Evolutionary conservation across 108 stramenopile species (phyloP), one percentile per base, ranked within the genome.

Genomic region (Cylindrotheca closterium): DNA sequence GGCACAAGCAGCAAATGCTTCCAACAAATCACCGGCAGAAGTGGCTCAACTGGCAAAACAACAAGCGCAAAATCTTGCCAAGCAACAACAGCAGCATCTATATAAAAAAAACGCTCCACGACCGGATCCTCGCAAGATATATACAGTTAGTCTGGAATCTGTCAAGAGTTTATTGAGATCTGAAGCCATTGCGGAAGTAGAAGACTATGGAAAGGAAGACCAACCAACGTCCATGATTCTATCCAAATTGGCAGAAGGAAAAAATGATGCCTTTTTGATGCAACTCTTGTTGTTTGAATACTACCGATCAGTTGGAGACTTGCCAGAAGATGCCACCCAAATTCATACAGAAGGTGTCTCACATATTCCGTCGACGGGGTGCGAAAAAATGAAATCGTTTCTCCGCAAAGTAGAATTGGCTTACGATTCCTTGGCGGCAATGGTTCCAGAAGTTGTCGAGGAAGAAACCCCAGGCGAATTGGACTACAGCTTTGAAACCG

Each of bases 1-100:
- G 12, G 77, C 77, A 31, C 70, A 71, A 52, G 82, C 82, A 3
- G 82, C 82, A 18, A 76, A 33, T 37, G 74, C 82, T 19, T 70
- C 60, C 31, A 63, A 76, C 42, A 71, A 58, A 45, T 76, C 75
- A 21, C 82, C 82, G 30, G 74, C 82, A 0, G 82, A 75, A 60
- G 78, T 67, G 3, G 82, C 82, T 1, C 65, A 73, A 60, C 65
- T 72, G 4, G 82, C 82, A 4, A 71, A 70, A 34, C 71, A 70
- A 28, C 65, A 68, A 24, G 78, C 82, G 1, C 71, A 69, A 1
- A 58, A 30, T 37, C 51, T 81, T 45, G 51, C 56, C 25, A 48
- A 54, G 48, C 52, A 67, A 27, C 61, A 63, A n/a, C 57, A 63
- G 26, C 67, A 56, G 21, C 67, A 58, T 31, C 67, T 58, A 21